Evolutionary conservation across 306 rosid species (phyloP).

Genomic region (Acacia crassicarpa): DNA sequence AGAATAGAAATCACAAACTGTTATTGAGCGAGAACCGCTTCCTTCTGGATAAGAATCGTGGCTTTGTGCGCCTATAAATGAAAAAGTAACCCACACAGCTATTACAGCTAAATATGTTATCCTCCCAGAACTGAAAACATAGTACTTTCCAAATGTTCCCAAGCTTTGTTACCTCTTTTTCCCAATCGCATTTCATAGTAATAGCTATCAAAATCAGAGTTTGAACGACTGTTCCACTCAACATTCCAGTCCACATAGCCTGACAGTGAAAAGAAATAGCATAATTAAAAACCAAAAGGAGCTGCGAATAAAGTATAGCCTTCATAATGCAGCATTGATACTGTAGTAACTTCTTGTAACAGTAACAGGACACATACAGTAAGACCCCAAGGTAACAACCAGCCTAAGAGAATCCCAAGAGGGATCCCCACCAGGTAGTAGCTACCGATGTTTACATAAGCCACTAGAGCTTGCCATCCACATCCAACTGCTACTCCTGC

Average conservation of each 20-base stretch:
- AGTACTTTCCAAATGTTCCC: neutral
- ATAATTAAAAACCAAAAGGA: neutral
- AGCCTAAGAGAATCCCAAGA: conserved; percentile 51
- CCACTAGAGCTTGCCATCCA: conserved; percentile 62
- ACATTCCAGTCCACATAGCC: conserved; percentile 74
- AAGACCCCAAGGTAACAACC: conserved; percentile 51
- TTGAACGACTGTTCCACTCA: conserved; percentile 66
- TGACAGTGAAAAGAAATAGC: conserved; percentile 3
- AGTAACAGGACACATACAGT: conserved; percentile 32
- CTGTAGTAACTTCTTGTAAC: neutral
- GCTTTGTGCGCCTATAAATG: conserved; percentile 47
- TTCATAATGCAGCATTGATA: neutral
- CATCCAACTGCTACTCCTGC: conserved; percentile 74
- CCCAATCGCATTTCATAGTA: conserved; percentile 65
- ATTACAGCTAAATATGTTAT: neutral
- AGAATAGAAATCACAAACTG: neutral
- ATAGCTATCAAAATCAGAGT: conserved; percentile 45
- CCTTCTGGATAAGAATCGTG: conserved; percentile 30
- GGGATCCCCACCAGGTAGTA: conserved; percentile 60
- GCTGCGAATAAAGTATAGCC: neutral
- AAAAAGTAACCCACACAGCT: conserved; percentile 22
- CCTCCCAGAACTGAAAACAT: neutral
- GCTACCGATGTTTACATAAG: conserved; percentile 62
- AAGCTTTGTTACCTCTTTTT: conserved; percentile 44
- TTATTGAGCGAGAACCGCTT: conserved; percentile 27